Conservation (phyloP, 2,329 filamentous ascomycete genomes). For the Scedosporium aurantiacum region DNA sequence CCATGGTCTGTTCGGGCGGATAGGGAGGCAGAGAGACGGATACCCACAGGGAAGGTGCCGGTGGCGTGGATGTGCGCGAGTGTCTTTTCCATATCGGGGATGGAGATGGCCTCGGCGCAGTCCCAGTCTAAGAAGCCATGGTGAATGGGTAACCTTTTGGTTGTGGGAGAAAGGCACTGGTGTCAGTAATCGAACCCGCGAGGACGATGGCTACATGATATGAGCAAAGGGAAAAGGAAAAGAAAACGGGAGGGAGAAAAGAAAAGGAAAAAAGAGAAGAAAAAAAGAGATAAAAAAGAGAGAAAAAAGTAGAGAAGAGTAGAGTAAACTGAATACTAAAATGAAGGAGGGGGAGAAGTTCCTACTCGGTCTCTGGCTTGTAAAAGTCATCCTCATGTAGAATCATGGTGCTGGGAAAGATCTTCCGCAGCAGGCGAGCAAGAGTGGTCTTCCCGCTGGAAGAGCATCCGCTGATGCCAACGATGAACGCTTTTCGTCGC, state of each 20-base stretch:
- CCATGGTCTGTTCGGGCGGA: conserved; percentile 19
- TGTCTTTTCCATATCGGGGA: conserved; percentile 54
- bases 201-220: neutral
- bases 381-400: conserved; percentile 97
- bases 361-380: conserved; percentile 59
- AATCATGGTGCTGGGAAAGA: conserved; percentile 70
- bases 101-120: conserved; percentile 66
- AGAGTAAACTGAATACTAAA: neutral
- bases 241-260: neutral
- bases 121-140: conserved; percentile 79
- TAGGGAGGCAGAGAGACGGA: conserved; percentile 7
- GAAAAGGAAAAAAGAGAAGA: neutral
- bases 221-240: neutral
- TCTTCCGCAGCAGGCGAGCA: conserved; percentile 68
- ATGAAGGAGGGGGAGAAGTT: conserved; percentile 16
- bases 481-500: conserved; percentile 44
- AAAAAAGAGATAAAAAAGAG: neutral
- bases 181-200: neutral
- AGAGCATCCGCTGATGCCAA: conserved; percentile 81
- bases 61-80: conserved; percentile 59
- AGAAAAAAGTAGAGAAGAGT: no score
- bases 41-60: conserved; percentile 52
- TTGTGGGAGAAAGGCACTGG: neutral
- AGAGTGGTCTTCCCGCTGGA: conserved; percentile 94
- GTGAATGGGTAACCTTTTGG: conserved; percentile 9